These are phyloP conservation scores for Teunomyces funiuensis DNA, from an alignment of 805 yeast species.

Conservation along the genomic window DNA sequence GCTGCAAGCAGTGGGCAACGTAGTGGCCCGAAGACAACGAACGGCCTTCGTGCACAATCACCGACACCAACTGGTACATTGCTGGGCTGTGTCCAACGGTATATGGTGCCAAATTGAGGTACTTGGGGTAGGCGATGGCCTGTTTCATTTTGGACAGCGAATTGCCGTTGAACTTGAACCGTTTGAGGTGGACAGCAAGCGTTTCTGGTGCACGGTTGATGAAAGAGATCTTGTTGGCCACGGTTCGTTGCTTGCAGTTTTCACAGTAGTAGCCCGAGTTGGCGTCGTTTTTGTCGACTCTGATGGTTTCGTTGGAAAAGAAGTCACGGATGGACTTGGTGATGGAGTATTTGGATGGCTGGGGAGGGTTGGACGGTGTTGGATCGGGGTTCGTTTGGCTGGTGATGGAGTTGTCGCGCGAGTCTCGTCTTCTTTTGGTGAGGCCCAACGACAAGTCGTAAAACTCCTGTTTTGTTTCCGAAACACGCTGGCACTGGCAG, in stretches of 20 bases:
- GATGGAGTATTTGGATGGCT: slow-evolving; percentile 52
- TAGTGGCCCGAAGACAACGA: slow-evolving; percentile 93
- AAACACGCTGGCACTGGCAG: slow-evolving; percentile 74
- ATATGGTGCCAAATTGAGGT: slow-evolving; percentile 69
- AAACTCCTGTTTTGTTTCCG: slow-evolving; percentile 88
- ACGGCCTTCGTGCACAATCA: slow-evolving; percentile 92
- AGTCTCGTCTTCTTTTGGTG: slow-evolving; percentile 36
- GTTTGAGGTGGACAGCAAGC: slow-evolving; percentile 78
- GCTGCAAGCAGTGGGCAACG: slow-evolving; percentile 86
- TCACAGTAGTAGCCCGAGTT: slow-evolving; percentile 82
- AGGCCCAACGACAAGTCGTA: slow-evolving; percentile 88
- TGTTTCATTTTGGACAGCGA: slow-evolving; percentile 84
- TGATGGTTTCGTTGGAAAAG: slow-evolving; percentile 78
- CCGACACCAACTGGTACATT: slow-evolving; percentile 70
- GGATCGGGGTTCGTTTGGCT: too few species aligned
- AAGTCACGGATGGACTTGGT: slow-evolving; percentile 77
- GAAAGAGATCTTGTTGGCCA: slow-evolving; percentile 72
- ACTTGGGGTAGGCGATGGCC: slow-evolving; percentile 76
- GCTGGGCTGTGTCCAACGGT: slow-evolving; percentile 34
- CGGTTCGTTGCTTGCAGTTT: slow-evolving; percentile 72
- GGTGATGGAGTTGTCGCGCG: slow-evolving; percentile 11
- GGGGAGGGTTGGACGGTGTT: too few species aligned
- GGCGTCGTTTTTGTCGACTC: slow-evolving; percentile 62
- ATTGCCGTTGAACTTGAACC: slow-evolving; percentile 85
- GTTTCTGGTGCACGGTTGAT: slow-evolving; percentile 87